phyloP scores from a whole-genome alignment of 2,329 filamentous ascomycete genomes.

The Paraphoma sp. region DNA sequence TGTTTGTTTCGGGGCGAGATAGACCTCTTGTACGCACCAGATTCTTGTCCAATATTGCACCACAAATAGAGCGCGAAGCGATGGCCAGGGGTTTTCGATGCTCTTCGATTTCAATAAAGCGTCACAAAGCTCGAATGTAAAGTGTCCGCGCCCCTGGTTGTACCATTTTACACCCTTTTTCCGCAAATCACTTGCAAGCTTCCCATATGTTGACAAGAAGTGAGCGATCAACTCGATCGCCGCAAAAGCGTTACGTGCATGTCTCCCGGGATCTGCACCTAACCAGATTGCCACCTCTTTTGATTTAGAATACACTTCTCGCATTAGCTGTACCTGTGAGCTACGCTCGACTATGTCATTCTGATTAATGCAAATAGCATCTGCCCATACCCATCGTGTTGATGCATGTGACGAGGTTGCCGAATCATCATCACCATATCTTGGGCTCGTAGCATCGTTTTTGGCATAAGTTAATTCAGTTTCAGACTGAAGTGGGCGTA shows the following conservation, averaged over 20 bases:
- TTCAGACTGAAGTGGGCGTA: not conserved
- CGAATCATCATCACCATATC: not conserved
- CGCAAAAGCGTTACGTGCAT: not conserved
- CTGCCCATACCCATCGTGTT: not conserved
- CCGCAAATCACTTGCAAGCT: not conserved
- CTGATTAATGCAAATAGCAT: constrained; percentile 2
- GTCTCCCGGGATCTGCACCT: not conserved
- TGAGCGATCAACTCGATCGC: not conserved
- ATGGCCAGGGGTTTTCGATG: not conserved
- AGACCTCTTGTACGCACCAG: constrained; percentile 1
- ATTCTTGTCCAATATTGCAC: not conserved
- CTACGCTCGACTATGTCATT: not conserved
- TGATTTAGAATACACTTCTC: not conserved
- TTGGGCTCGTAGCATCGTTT: not conserved
- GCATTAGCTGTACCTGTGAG: not conserved
- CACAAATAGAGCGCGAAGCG: not conserved
- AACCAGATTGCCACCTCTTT: not conserved
- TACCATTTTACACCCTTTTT: not conserved
- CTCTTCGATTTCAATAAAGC: not conserved
- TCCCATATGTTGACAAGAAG: not conserved
- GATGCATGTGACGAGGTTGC: not conserved
- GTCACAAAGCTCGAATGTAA: not conserved
- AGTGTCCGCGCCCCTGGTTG: not conserved
- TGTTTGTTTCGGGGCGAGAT: not conserved
- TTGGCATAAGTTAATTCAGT: not conserved